Evolutionary conservation across 768 basidiomycete species (phyloP), one percentile per base, ranked within the genome.

Genomic region (Naematelia encephala): DNA sequence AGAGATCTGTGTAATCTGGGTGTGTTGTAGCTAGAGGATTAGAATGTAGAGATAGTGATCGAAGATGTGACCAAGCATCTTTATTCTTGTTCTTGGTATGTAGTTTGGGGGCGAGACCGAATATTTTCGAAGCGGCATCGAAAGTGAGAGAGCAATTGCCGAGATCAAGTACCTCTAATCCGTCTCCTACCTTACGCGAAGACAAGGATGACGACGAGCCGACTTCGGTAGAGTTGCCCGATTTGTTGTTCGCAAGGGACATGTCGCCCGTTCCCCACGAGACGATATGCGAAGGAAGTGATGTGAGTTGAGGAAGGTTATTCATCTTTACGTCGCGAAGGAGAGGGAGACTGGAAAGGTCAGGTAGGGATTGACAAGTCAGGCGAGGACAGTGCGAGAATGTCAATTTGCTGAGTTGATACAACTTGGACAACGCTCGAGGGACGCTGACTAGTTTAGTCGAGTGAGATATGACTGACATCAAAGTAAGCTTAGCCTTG

Each of bases 261-360:
- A 74, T 29, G 34, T 63, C 51, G 14, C 72, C 72, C 10, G 63
- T 67, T 13, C 72, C 72, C 72, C 72, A 74, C 21, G 53, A 42
- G 0, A 27, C 2, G 25, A 71, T 50, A 39, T 71, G 67, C 1
- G 55, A 4, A 1, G 72, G 69, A 1, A 74, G 57, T 5, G 63
- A 28, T 8, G 69, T 72, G 5, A 64, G 57, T 3, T 46, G 51
- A 49, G 75, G 67, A 2, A 75, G 62, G 22, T 70, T 69, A 51
- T 74, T 67, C 64, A 76, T 72, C 57, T 66, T 64, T 39, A 75
- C 68, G 23, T 69, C 67, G 13, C 71, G 61, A 1, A 64, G 69
- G 16, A 69, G 60, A 1, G 72, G 70, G 5, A 70, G 57, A 13
- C 26, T 1, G 3, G 62, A 61, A 1, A 76, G 51, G 34, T 75